Percentiles rank a stretch among this genome's conserved stretches.
These are phyloP conservation scores for Wickerhamomyces silvicola DNA, from an alignment of 805 yeast species.

Conservation along the genomic window DNA sequence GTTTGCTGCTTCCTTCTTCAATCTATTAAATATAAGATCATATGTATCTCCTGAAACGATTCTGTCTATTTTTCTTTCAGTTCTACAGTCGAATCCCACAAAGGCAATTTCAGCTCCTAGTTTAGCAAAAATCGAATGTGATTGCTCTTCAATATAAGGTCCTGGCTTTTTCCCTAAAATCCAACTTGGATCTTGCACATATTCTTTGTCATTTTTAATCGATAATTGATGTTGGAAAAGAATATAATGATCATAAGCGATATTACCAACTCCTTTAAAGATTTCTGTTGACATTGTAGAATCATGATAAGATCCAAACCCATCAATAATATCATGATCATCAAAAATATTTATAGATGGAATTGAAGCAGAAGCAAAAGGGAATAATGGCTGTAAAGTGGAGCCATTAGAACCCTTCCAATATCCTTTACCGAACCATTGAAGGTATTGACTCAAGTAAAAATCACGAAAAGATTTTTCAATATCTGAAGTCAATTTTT, in stretches of 20 bases:
- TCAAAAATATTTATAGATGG: conserved; percentile 86
- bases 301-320: conserved; percentile 84
- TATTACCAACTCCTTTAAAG: conserved; percentile 64
- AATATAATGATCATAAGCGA: conserved; percentile 83
- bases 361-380: conserved; percentile 72
- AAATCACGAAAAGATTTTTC: conserved; percentile 50
- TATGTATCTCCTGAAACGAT: conserved; percentile 55
- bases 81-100: conserved; percentile 86
- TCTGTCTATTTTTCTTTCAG: conserved; percentile 67
- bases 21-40: conserved; percentile 49
- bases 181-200: conserved; percentile 48
- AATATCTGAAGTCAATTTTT: conserved; percentile 41
- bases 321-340: conserved; percentile 96
- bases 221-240: conserved; percentile 83
- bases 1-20: conserved; percentile 45
- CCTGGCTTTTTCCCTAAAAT: conserved; percentile 52
- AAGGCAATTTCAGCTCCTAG: conserved; percentile 70
- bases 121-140: conserved; percentile 66
- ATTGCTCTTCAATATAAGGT: conserved; percentile 58
- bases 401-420: conserved; percentile 67
- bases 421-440: conserved; percentile 88
- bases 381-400: conserved; percentile 62
- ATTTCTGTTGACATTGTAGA: conserved; percentile 65
- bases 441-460: conserved; percentile 67
- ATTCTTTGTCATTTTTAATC: conserved; percentile 36